phyloP scores from a whole-genome alignment of 164 flowering plant genomes.

The Tinospora cordifolia region DNA sequence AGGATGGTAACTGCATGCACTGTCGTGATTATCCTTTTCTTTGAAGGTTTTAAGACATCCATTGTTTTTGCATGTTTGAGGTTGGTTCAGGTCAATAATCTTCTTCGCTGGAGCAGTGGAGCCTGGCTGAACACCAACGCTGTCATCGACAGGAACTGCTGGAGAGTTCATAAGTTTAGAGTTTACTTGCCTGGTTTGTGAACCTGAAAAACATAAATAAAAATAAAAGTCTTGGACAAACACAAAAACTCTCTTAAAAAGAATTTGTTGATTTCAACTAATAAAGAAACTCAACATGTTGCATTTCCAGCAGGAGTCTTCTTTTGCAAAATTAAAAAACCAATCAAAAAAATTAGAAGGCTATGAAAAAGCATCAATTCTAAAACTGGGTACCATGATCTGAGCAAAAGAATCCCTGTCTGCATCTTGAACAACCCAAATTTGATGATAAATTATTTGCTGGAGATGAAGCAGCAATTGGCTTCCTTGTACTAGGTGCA shows the following conservation, averaged over 20 bases:
- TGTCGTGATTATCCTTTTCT: constrained; percentile 82
- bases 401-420: constrained; percentile 91
- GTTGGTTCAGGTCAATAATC: constrained; percentile 53
- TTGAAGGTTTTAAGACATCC: constrained; percentile 86
- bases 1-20: constrained; percentile 85
- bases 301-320: neutral
- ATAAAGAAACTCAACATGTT: neutral
- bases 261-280: neutral
- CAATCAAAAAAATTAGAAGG: neutral
- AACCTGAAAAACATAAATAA: constrained; percentile 34
- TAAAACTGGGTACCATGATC: constrained; percentile 63
- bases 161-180: constrained; percentile 19
- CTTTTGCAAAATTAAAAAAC: neutral
- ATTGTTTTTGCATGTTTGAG: constrained; percentile 69
- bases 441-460: constrained; percentile 36
- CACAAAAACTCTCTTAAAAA: too few species aligned
- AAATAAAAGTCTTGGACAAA: neutral
- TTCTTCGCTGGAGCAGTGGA: constrained; percentile 42
- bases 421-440: constrained; percentile 70
- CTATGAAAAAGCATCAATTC: neutral
- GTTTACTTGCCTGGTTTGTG: constrained; percentile 30
- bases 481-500: constrained; percentile 26
- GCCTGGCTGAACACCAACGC: constrained; percentile 19
- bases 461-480: constrained; percentile 28
- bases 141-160: constrained; percentile 23